Base-by-base conservation (phyloP, 2,329 filamentous ascomycete genomes). In the Mycogone perniciosa region DNA sequence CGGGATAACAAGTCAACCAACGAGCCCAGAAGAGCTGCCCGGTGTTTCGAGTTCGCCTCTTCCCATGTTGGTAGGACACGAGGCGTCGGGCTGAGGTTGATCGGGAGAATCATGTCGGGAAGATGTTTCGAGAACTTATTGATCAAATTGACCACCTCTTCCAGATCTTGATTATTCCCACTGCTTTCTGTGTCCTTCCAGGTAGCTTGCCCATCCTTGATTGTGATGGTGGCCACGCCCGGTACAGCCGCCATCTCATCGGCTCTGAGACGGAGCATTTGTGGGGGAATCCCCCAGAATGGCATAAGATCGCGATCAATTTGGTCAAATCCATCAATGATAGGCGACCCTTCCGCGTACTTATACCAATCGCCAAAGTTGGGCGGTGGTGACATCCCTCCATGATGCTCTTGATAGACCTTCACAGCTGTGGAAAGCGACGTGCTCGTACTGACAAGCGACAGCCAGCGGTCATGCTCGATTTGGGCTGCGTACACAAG, bases 311-410 rank as follows among this genome's bases (percentile, higher is more conserved):
- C 83, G 49, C 83, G 76, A 57, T 88, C 83, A 49, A 95, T 89
- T 44, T 86, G 88, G 57, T 88, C 84, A 58, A 88, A 96, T 55
- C 88, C 82, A 60, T 96, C 90, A 49, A 93, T 82, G 46, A 95
- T 73, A 47, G 81, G 73, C 0, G 90, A 86, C n/a, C 78, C 73
- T 54, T 78, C 80, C 5, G 89, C 88, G 61, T 88, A 89, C 20
- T 85, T 76, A 63, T 85, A 95, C 90, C 90, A 96, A 57, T 84
- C 82, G 60, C 90, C 86, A 60, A 95, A 96, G 52, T 86, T 80
- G 1, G 85, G 87, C 8, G 90, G 90, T 11, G 90, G 89, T 30
- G 81, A 72, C 53, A 89, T 80, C 10, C 82, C 81, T 59, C 86
- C 59, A 52, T 81, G 72, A 5, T 74, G 71, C 44, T 77, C 71